A percentile compares a stretch with the other conserved stretches of the same genome.
phyloP scores from a whole-genome alignment of 495 filamentous ascomycete genomes.

The Glarea lozoyensis region DNA sequence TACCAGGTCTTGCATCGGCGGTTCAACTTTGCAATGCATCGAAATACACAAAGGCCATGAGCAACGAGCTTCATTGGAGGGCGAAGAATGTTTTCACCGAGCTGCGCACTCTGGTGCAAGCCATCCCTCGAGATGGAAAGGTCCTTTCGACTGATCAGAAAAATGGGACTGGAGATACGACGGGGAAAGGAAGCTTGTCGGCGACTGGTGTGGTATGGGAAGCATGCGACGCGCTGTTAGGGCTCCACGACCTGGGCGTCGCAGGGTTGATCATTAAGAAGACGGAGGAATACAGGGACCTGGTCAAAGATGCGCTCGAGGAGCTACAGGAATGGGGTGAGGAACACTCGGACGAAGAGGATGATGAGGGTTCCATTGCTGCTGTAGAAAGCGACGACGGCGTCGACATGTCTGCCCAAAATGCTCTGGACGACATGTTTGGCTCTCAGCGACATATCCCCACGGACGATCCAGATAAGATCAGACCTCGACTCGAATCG shows the following conservation, averaged over 20 bases:
- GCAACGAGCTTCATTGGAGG: constrained; percentile 42
- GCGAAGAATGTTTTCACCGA: constrained; percentile 37
- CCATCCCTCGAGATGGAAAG: constrained; percentile 38
- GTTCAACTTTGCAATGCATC: constrained; percentile 51
- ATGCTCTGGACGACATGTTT: constrained; percentile 47
- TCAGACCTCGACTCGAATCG: constrained; percentile 47
- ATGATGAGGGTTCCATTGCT: constrained; percentile 33
- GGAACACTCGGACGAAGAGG: constrained; percentile 47
- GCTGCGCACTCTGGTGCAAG: constrained; percentile 30
- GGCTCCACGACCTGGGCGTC: constrained; percentile 54
- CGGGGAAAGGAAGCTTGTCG: constrained; percentile 44
- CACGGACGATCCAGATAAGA: constrained; percentile 40
- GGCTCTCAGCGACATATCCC: constrained; percentile 43
- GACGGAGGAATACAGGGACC: constrained; percentile 57
- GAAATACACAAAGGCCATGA: constrained; percentile 49
- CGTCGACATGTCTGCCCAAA: constrained; percentile 31
- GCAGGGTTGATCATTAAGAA: constrained; percentile 50
- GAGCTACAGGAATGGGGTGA: constrained; percentile 82
- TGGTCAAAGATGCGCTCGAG: constrained; percentile 69
- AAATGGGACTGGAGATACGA: constrained; percentile 28
- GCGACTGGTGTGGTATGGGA: constrained; percentile 57
- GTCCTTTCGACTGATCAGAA: constrained; percentile 31
- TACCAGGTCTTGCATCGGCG: constrained; percentile 63
- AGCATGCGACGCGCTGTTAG: constrained; percentile 61
- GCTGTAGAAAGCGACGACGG: constrained; percentile 38